Evolutionary conservation across 345 rosid genomes (phyloP).

Genomic region (Zanthoxylum bungeanum): DNA sequence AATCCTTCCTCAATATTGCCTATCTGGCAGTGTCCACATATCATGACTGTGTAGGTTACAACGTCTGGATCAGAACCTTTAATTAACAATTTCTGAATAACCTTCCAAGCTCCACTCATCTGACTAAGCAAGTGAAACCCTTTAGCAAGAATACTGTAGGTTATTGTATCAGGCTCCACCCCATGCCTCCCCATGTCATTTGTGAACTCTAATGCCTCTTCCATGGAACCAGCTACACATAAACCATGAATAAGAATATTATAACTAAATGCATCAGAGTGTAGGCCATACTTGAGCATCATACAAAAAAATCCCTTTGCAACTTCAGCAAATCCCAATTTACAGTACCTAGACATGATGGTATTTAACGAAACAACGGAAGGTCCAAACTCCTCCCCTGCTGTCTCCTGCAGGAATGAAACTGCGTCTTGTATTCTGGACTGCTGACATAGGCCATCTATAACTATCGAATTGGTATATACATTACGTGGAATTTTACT

Average conservation of each 20-base stretch:
- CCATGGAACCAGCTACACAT: conserved; percentile 62
- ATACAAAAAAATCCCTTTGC: conserved; percentile 65
- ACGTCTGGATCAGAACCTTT: conserved; percentile 57
- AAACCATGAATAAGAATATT: conserved; percentile 80
- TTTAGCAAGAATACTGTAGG: conserved; percentile 64
- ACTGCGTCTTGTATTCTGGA: conserved; percentile 59
- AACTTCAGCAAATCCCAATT: conserved; percentile 58
- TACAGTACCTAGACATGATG: conserved; percentile 65
- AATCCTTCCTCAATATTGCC: conserved; percentile 59
- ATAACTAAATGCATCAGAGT: conserved; percentile 66
- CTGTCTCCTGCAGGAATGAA: conserved; percentile 39
- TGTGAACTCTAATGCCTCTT: conserved; percentile 59
- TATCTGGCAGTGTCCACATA: conserved; percentile 55
- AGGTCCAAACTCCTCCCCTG: conserved; percentile 47
- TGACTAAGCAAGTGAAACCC: conserved; percentile 52
- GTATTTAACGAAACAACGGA: conserved; percentile 68
- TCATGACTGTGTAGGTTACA: conserved; percentile 48
- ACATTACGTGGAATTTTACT: conserved; percentile 36
- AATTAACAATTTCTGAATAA: conserved; percentile 42
- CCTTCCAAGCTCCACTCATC: conserved; percentile 44
- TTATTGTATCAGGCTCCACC: conserved; percentile 65
- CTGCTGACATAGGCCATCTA: conserved; percentile 68
- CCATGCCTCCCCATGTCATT: conserved; percentile 60
- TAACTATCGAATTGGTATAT: conserved; percentile 55
- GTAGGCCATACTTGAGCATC: conserved; percentile 69